Conservation (phyloP, 495 filamentous ascomycete genomes). For the Durotheca rogersii region DNA sequence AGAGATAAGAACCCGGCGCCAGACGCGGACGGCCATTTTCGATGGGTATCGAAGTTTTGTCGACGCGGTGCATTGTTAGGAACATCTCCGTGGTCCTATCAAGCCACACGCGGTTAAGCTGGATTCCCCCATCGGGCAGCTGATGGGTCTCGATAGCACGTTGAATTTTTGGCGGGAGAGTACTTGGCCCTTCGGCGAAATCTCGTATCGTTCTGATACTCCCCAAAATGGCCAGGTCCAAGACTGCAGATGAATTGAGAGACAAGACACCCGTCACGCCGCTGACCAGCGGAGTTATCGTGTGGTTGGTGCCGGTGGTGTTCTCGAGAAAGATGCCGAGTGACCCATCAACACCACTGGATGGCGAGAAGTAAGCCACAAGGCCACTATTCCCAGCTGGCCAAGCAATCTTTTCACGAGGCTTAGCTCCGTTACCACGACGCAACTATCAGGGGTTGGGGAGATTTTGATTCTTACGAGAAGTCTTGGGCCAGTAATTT, state of each 20-base stretch:
- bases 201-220: slow-evolving; percentile 63
- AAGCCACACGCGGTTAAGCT: slow-evolving; percentile 57
- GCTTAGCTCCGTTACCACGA: slow-evolving; percentile 11
- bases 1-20: slow-evolving; percentile 53
- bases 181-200: slow-evolving; percentile 58
- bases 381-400: slow-evolving; percentile 64
- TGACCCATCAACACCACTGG: slow-evolving; percentile 55
- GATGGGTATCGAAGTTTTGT: slow-evolving; percentile 34
- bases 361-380: slow-evolving; percentile 54
- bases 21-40: slow-evolving; percentile 49
- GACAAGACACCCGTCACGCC: slow-evolving; percentile 53
- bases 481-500: slow-evolving; percentile 55
- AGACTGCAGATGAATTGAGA: slow-evolving; percentile 57
- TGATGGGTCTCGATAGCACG: slow-evolving; percentile 43
- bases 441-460: neutral
- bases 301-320: slow-evolving; percentile 35
- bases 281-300: slow-evolving; percentile 43
- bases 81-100: slow-evolving; percentile 59
- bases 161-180: slow-evolving; percentile 54
- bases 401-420: slow-evolving; percentile 53
- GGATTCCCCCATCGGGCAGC: slow-evolving; percentile 42
- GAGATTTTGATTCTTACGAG: slow-evolving; percentile 34
- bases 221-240: slow-evolving; percentile 57
- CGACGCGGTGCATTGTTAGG: slow-evolving; percentile 44
- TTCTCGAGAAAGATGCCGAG: slow-evolving; percentile 55